A percentile compares a stretch with the other conserved stretches of the same genome.
Conservation (phyloP, 257 asterid genomes). For the Galeopsis tetrahit region DNA sequence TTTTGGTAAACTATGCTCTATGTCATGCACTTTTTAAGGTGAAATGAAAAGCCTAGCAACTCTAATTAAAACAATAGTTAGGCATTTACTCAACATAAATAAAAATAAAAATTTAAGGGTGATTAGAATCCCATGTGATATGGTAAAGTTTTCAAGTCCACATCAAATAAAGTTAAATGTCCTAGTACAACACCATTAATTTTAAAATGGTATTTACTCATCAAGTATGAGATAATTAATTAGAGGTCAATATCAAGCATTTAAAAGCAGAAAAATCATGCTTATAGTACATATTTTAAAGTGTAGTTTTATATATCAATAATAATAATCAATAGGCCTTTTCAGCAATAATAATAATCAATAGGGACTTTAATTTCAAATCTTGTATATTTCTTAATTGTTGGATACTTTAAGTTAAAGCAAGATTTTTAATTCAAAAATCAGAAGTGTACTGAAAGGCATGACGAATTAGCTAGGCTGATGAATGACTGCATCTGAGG, state of each 20-base stretch:
- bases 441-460: constrained; percentile 34
- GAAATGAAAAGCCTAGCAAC: background rate
- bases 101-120: background rate
- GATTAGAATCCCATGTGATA: constrained; percentile 8
- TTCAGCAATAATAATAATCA: background rate
- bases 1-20: too few species aligned
- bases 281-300: too few species aligned
- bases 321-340: constrained; percentile 11
- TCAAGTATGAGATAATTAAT: background rate
- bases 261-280: too few species aligned
- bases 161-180: constrained; percentile 27
- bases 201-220: constrained; percentile 11
- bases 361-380: constrained; percentile 30
- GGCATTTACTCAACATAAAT: background rate
- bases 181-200: background rate
- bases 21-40: background rate
- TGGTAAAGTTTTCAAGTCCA: constrained; percentile 26
- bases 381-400: background rate
- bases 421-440: constrained; percentile 29
- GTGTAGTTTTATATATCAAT: background rate
- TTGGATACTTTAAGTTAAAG: constrained; percentile 43
- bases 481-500: constrained; percentile 16
- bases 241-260: background rate
- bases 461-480: constrained; percentile 14
- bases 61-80: background rate